Evolutionary conservation across 257 asterid genomes (phyloP), one percentile per base, ranked within the genome.

Genomic region (Solanum paucissectum): DNA sequence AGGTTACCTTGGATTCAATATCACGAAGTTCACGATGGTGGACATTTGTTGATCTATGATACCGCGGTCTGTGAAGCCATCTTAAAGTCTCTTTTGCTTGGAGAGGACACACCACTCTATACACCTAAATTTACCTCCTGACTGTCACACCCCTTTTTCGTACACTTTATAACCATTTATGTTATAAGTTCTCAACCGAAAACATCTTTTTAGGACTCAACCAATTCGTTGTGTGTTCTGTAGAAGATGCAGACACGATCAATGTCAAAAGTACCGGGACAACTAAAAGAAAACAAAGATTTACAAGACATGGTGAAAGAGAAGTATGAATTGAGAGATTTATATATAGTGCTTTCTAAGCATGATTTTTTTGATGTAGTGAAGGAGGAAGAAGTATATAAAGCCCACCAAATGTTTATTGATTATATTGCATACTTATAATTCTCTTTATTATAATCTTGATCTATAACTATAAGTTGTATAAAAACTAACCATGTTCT

Each of bases 1-100:
- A 95, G 91, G 91, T 93, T 97, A n/a, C 96, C 98, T 5, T 97
- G 99, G 99, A 93, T 97, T 84, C 93, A 90, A 77, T 97, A 95
- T 83, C 99, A 97, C 36, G 99, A 97, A 90, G 98, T 97, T 72
- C 93, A 93, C 5, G 98, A 93, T 16, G 98, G 96, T 34, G 99
- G 99, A 20, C 99, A 97, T 92, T 88, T 96, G 96, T 93, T 95
- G 34, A 95, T 94, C 32, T 95, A 97, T 91, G 98, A 97, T 90
- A 68, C 89, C 83, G 90, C 85, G 34, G 98, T 95, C 7, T 95
- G 99, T 90, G 98, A 95, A 90, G 98, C 96, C 91, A 93, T 97
- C 86, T 92, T 97, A 87, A 94, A 95, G 91, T 94, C 98, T 87
- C 99, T 95, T 87, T 62, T 97, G 91, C 94, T 92, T 11, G 95